These are phyloP conservation scores for Candida peoriensis DNA, from an alignment of 805 yeast genomes.

Conservation along the genomic window DNA sequence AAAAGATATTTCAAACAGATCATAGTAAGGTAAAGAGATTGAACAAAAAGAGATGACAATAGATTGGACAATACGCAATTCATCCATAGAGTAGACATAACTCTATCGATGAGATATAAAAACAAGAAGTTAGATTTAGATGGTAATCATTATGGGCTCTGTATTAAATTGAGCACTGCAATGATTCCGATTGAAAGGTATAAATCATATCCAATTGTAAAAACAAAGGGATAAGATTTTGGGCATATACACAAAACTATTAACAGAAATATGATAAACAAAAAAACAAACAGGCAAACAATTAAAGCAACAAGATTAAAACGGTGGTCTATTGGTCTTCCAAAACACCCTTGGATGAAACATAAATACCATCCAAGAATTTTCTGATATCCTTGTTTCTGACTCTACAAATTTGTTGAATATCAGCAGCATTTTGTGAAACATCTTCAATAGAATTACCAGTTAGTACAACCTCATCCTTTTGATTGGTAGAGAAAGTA, in stretches of 20 bases:
- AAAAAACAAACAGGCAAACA: neutral
- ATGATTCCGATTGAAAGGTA: conserved; percentile 8
- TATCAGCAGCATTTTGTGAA: conserved; percentile 97
- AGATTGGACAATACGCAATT: too few species aligned
- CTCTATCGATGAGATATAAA: neutral
- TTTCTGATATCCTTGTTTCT: conserved; percentile 99
- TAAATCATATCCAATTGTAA: neutral
- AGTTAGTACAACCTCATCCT: conserved; percentile 88
- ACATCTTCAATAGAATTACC: conserved; percentile 98
- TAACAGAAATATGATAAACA: neutral
- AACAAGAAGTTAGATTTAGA: neutral
- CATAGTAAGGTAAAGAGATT: too few species aligned
- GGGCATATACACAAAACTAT: conserved; percentile 1
- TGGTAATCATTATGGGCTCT: conserved; percentile 14
- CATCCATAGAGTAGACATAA: too few species aligned
- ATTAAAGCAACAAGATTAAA: neutral
- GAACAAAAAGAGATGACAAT: too few species aligned
- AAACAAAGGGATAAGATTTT: too few species aligned
- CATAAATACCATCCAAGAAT: conserved; percentile 99
- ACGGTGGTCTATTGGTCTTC: conserved; percentile 40
- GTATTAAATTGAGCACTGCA: conserved; percentile 11
- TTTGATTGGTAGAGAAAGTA: conserved; percentile 74
- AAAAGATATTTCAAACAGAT: too few species aligned
- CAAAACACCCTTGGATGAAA: conserved; percentile 89
- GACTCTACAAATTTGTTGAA: conserved; percentile 96